Evolutionary conservation across 805 yeast species (phyloP).

Genomic region (Ogataea zsoltii): DNA sequence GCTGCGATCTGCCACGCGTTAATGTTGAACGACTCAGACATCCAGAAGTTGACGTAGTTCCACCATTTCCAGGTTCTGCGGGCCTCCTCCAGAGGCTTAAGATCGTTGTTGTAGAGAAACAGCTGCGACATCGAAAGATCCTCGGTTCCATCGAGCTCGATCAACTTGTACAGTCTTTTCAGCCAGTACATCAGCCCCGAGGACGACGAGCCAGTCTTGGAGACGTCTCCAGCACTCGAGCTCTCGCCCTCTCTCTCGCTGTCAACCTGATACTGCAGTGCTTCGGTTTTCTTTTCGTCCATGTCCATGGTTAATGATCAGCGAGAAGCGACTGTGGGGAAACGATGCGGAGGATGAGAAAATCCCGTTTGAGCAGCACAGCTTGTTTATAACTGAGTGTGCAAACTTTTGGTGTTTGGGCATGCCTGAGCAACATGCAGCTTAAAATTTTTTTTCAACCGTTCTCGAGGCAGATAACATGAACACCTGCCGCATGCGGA

Average conservation of each 20-base stretch:
- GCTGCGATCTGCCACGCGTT: slow-evolving; percentile 92
- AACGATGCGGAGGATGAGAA: too few relatives aligned
- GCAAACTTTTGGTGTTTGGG: too few relatives aligned
- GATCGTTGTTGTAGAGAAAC: slow-evolving; percentile 72
- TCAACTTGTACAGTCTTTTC: not conserved
- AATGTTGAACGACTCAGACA: slow-evolving; percentile 86
- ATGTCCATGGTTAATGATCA: not conserved
- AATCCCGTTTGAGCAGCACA: too few relatives aligned
- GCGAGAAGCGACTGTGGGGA: too few relatives aligned
- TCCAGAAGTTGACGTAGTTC: slow-evolving; percentile 79
- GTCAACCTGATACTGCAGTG: slow-evolving; percentile 1
- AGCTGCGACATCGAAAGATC: slow-evolving; percentile 54
- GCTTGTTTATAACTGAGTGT: too few relatives aligned
- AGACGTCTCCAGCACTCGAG: not conserved
- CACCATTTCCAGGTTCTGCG: slow-evolving; percentile 87
- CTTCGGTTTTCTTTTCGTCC: slow-evolving; percentile 1
- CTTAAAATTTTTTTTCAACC: not conserved
- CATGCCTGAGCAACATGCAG: too few relatives aligned
- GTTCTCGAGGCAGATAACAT: slow-evolving; percentile 5
- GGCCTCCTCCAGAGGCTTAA: slow-evolving; percentile 72
- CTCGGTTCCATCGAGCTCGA: slow-evolving; percentile 32
- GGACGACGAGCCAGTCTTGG: not conserved
- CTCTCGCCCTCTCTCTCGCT: not conserved
- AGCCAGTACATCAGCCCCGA: not conserved
- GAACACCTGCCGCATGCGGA: slow-evolving; percentile 1